A percentile compares a stretch with the other conserved stretches of the same genome.
These are phyloP conservation scores for Wickerhamiella occidentalis DNA, from an alignment of 805 yeast genomes.

Conservation along the genomic window DNA sequence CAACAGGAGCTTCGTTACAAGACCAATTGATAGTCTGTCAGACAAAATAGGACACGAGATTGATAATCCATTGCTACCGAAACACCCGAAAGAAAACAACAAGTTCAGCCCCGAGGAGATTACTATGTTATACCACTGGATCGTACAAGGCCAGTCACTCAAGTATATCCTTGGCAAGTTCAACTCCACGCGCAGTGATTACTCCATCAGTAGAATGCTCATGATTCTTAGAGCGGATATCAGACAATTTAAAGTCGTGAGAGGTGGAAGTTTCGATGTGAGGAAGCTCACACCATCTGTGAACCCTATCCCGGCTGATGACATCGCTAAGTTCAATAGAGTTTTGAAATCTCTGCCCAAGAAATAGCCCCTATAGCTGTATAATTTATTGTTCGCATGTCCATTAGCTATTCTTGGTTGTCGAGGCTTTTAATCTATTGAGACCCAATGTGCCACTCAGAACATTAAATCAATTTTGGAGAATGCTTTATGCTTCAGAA, in stretches of 20 bases:
- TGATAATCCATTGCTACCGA: neutral
- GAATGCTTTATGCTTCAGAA: no score
- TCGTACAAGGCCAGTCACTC: neutral
- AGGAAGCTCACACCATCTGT: neutral
- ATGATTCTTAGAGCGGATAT: neutral
- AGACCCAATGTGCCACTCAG: no score
- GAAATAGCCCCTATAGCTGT: neutral
- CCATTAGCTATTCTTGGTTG: no score
- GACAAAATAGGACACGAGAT: neutral
- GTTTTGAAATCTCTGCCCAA: neutral
- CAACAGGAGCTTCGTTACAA: neutral
- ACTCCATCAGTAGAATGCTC: neutral
- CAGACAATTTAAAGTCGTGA: neutral
- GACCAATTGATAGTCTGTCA: neutral
- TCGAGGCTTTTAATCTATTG: no score
- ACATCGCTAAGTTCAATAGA: neutral
- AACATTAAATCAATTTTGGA: no score
- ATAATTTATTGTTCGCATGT: neutral
- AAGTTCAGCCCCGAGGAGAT: neutral
- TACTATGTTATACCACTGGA: neutral
- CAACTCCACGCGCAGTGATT: neutral
- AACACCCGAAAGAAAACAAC: neutral
- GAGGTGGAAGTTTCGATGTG: neutral
- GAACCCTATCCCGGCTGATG: neutral
- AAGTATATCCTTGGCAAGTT: neutral